Evolutionary conservation across 345 rosid genomes (phyloP).

Genomic region (Populus alba): DNA sequence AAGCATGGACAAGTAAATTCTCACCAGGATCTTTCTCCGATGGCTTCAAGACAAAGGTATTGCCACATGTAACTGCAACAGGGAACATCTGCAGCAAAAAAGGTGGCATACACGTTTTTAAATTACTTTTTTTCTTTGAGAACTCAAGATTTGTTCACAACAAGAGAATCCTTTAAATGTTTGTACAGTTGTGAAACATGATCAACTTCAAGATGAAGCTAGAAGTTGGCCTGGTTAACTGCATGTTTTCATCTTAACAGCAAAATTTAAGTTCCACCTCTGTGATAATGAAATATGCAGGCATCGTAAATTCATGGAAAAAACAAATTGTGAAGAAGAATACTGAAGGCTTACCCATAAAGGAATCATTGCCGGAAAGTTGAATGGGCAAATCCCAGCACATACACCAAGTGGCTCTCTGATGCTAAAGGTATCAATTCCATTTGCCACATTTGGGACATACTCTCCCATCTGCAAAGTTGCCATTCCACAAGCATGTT

Average conservation of each 20-base stretch:
- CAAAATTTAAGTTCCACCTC: not conserved
- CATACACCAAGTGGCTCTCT: slow-evolving; percentile 98
- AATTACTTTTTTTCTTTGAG: not conserved
- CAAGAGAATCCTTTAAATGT: not conserved
- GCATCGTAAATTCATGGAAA: not conserved
- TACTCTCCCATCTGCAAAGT: slow-evolving; percentile 95
- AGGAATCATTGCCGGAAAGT: slow-evolving; percentile 99
- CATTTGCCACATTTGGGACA: slow-evolving; percentile 79
- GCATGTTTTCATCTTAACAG: slow-evolving; percentile 1
- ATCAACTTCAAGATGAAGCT: not conserved
- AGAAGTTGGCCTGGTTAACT: not conserved
- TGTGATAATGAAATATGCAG: not conserved
- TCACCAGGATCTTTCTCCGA: slow-evolving; percentile 98
- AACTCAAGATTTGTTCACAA: not conserved
- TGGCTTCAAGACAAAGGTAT: slow-evolving; percentile 89
- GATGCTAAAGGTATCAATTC: slow-evolving; percentile 87
- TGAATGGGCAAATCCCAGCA: slow-evolving; percentile 98
- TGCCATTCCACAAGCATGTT: slow-evolving; percentile 98
- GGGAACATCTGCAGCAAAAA: slow-evolving; percentile 84
- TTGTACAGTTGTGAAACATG: not conserved
- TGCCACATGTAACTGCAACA: slow-evolving; percentile 87
- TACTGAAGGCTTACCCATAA: slow-evolving; percentile 62
- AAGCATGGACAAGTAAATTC: not conserved
- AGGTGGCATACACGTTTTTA: slow-evolving; percentile 8
- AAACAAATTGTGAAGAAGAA: not conserved